phyloP scores from a whole-genome alignment of 305 asterid species.

The Ilex paraguariensis region DNA sequence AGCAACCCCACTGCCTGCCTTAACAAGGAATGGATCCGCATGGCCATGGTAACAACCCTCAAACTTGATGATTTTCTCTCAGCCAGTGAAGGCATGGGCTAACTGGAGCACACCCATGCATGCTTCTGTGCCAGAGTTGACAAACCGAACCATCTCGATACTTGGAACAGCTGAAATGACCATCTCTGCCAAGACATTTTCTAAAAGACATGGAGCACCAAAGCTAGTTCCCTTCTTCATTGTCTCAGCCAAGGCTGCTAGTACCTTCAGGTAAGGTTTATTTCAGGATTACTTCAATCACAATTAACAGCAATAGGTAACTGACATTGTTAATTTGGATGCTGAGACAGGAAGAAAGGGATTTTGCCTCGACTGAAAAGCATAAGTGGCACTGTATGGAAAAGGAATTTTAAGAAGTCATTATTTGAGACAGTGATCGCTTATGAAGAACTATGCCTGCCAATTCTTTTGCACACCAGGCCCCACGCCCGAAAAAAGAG shows the following conservation, averaged over 20 bases:
- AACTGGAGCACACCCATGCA: slow-evolving; percentile 92
- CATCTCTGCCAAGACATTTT: slow-evolving; percentile 87
- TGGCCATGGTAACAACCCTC: slow-evolving; percentile 99
- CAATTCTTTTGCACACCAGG: no score
- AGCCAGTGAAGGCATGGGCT: slow-evolving; percentile 93
- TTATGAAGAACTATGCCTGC: not conserved
- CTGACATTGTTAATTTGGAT: no score
- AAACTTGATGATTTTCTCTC: slow-evolving; percentile 75
- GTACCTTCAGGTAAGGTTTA: slow-evolving; percentile 47
- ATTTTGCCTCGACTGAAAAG: no score
- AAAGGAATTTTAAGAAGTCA: no score
- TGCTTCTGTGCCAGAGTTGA: slow-evolving; percentile 99
- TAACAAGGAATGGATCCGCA: slow-evolving; percentile 96
- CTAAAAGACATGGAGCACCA: slow-evolving; percentile 99
- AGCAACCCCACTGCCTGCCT: slow-evolving; percentile 99
- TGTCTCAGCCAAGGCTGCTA: slow-evolving; percentile 89
- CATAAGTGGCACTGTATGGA: not conserved
- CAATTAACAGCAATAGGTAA: no score
- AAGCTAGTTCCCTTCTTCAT: slow-evolving; percentile 99
- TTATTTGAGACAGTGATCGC: not conserved
- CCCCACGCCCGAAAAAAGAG: no score
- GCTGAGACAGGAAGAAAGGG: no score
- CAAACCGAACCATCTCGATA: slow-evolving; percentile 96
- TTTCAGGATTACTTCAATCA: not conserved
- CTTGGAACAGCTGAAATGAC: slow-evolving; percentile 95